phyloP scores from a whole-genome alignment of 2,329 filamentous ascomycete genomes.

The Pseudogymnoascus sp. region DNA sequence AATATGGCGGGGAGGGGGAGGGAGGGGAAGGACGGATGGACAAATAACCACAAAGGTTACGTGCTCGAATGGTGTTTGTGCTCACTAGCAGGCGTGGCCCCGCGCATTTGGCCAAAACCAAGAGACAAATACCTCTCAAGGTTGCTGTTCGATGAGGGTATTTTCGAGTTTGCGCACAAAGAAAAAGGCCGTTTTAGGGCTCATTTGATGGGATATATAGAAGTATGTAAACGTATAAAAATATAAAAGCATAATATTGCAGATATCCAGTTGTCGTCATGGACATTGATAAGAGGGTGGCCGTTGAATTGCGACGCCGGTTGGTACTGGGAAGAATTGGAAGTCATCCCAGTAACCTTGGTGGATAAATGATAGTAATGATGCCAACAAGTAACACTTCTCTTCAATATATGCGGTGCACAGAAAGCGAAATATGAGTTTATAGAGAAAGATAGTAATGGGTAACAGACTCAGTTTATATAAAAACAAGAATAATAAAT shows the following conservation, averaged over 20 bases:
- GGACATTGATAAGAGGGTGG: too few relatives aligned
- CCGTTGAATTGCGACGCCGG: too few relatives aligned
- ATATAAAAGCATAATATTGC: neutral
- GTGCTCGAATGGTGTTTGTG: constrained; percentile 1
- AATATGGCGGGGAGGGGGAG: constrained; percentile 2
- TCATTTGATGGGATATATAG: neutral
- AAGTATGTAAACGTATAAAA: neutral
- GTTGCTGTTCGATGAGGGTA: neutral
- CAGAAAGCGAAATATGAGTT: neutral
- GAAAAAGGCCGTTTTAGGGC: neutral
- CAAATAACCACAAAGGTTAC: constrained; percentile 8
- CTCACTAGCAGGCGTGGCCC: neutral
- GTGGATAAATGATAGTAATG: neutral
- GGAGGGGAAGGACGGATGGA: constrained; percentile 3
- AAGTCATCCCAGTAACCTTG: neutral
- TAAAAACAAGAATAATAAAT: neutral
- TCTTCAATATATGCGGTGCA: neutral
- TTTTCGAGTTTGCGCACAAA: constrained; percentile 5
- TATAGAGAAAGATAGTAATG: neutral
- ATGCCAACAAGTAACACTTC: neutral
- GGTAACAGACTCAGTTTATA: neutral
- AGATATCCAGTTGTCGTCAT: neutral
- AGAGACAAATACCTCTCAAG: constrained; percentile 5
- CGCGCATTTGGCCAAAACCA: neutral
- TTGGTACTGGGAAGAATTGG: neutral